These are phyloP conservation scores for Yamadazyma endophytica DNA, from an alignment of 805 yeast genomes.

Conservation along the genomic window DNA sequence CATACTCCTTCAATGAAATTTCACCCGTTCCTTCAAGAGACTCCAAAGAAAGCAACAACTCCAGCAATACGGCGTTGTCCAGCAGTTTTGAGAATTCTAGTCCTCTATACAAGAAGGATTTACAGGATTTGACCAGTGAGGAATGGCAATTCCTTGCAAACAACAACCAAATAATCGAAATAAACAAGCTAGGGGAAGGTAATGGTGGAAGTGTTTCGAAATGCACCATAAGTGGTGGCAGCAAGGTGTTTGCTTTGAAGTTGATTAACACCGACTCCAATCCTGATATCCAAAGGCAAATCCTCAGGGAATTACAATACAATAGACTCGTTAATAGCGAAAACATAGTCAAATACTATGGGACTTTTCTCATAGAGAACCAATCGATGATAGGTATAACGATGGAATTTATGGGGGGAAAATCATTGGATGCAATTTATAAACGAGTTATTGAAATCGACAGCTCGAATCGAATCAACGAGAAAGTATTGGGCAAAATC, in stretches of 20 bases:
- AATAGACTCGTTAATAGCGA: slow-evolving; percentile 79
- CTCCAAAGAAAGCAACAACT: neutral
- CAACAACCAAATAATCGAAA: slow-evolving; percentile 57
- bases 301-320: slow-evolving; percentile 84
- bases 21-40: neutral
- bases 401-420: slow-evolving; percentile 97
- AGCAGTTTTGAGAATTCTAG: slow-evolving; percentile 1
- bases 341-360: slow-evolving; percentile 86
- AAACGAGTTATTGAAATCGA: slow-evolving; percentile 61
- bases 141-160: slow-evolving; percentile 70
- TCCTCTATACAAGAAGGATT: slow-evolving; percentile 3
- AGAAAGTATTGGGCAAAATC: slow-evolving; percentile 85
- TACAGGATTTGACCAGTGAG: slow-evolving; percentile 53
- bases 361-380: slow-evolving; percentile 77
- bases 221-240: slow-evolving; percentile 47
- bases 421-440: slow-evolving; percentile 87
- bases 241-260: slow-evolving; percentile 75
- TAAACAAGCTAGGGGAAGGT: slow-evolving; percentile 86
- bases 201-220: slow-evolving; percentile 87
- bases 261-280: slow-evolving; percentile 71
- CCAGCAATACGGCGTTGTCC: neutral
- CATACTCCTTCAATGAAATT: slow-evolving; percentile 9
- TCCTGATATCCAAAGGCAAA: slow-evolving; percentile 85
- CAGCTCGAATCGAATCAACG: slow-evolving; percentile 82
- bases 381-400: slow-evolving; percentile 84